Base-by-base conservation (phyloP, 106 monocot genomes). In the Dendrobium nobile region DNA sequence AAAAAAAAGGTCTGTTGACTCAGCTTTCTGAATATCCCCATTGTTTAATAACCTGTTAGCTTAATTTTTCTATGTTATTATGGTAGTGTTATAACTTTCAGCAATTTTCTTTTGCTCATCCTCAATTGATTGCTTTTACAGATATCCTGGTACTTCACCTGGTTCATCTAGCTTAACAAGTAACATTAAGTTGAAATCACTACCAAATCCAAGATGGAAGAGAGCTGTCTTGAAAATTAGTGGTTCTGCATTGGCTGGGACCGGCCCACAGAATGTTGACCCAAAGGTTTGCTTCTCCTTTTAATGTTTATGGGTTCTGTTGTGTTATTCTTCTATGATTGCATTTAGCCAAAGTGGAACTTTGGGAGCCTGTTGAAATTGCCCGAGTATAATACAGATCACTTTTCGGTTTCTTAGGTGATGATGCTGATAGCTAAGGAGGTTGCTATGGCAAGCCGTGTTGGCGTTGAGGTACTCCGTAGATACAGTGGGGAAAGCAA, bases 221-320 rank as follows among this genome's bases (percentile, higher is more conserved):
- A 91, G 99, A 65, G 95, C 93, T 17, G 85, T 99, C 56, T 80
- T 99, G 42, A 99, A 93, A 86, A 90, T 99, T 45, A 90, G 99
- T 82, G 93, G 93, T 45, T 67, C 87, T 70, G 83, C 87, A 43
- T 91, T 99, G 73, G 78, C 84, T 77, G 93, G 91, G 59, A 78
- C 85, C 67, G 89, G 84, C 48, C 84, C 91, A 42, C 87, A 95
- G 73, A 99, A 93, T 93, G 91, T 95, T 80, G 95, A 95, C 17
- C 92, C 92, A 40, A 90, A 99, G 95, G 98, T 95, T 11, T 65
- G 0, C 47, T 24, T 73, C 68, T 68, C 8, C 41, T 61, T 26
- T 45, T 58, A 58, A 22, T 43, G 54, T 74, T 79, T 27, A 8
- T 41, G 31, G 37, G 26, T n/a, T 51, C 47, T 47, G 44, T 54